Base-by-base conservation (phyloP, 176 grass and related monocot genomes). In the Oryza longistaminata region DNA sequence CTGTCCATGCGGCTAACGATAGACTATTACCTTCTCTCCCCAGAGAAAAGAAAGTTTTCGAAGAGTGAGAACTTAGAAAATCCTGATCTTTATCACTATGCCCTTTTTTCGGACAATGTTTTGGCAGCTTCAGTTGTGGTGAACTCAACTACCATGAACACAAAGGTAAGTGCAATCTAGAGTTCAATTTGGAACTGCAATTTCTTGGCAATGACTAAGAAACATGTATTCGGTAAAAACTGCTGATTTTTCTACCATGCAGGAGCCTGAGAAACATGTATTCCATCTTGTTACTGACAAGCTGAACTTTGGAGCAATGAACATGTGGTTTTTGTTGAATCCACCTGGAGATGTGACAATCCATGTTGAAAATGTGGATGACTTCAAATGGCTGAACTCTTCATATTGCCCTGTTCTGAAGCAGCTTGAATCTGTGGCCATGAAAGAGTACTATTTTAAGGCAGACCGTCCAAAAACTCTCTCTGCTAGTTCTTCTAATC, bases 251-350 rank as follows among this genome's bases (percentile, higher is more conserved):
- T 24, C 68, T 40, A 19, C 53, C 26, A 10, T 70, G 34, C 78
- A 87, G 86, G 86, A 82, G 34, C 86, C 86, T 60, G 86, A 82
- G 71, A 87, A 87, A 52, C 86, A 87, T 76, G 79, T 87, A 25
- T 87, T 87, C 67, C 86, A 87, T 82, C 46, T 82, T 33, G 79
- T 87, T 14, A 87, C 86, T 26, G 86, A 87, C 44, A 87, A 87
- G 45, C 79, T 87, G 64, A 87, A 87, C 27, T 82, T 82, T 64
- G 86, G 79, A 46, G 79, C 86, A 50, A 77, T 87, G 79, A 87
- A 76, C 72, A 87, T 87, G 86, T 87, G 86, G 86, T 77, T 87
- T 87, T 82, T 87, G 37, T 82, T 82, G 73, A 87, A 87, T 80
- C 86, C 86, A 69, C 86, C 79, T 69, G 71, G 64, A 33, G 58